Conservation (phyloP, 495 filamentous ascomycete species). For the Aspergillus mulundensis region DNA sequence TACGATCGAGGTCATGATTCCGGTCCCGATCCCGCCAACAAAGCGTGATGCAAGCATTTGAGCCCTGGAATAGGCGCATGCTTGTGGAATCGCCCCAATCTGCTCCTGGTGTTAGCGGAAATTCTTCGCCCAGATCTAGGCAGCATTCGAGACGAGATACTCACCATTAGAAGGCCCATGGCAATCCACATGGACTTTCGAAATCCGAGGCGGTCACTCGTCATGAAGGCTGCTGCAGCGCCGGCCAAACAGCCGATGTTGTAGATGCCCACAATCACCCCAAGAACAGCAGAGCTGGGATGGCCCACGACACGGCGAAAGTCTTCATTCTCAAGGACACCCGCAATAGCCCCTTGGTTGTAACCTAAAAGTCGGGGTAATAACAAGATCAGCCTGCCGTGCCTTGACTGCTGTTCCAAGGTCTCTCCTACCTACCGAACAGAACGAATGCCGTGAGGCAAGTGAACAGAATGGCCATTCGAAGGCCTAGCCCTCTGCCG, state of each 20-base stretch:
- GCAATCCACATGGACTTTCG: conserved; percentile 40
- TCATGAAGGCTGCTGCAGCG: conserved; percentile 36
- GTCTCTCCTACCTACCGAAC: conserved; percentile 25
- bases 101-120: conserved; percentile 13
- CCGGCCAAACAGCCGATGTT: conserved; percentile 46
- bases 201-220: conserved; percentile 46
- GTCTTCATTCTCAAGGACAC: conserved; percentile 44
- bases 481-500: conserved; percentile 31
- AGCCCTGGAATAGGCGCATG: conserved; percentile 34
- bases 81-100: conserved; percentile 44
- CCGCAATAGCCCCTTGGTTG: conserved; percentile 53
- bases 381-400: conserved; percentile 8
- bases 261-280: conserved; percentile 48
- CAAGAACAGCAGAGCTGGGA: conserved; percentile 37
- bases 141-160: neutral
- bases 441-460: conserved; percentile 39
- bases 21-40: conserved; percentile 33
- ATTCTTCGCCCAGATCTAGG: neutral
- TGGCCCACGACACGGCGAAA: conserved; percentile 42
- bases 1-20: conserved; percentile 15
- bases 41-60: conserved; percentile 48
- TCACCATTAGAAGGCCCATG: conserved; percentile 34
- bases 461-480: conserved; percentile 36
- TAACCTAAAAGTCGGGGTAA: conserved; percentile 33
- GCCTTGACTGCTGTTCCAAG: neutral